Evolutionary conservation across 1,284 basidiomycete species (phyloP).

Genomic region (Trametes versicolor): DNA sequence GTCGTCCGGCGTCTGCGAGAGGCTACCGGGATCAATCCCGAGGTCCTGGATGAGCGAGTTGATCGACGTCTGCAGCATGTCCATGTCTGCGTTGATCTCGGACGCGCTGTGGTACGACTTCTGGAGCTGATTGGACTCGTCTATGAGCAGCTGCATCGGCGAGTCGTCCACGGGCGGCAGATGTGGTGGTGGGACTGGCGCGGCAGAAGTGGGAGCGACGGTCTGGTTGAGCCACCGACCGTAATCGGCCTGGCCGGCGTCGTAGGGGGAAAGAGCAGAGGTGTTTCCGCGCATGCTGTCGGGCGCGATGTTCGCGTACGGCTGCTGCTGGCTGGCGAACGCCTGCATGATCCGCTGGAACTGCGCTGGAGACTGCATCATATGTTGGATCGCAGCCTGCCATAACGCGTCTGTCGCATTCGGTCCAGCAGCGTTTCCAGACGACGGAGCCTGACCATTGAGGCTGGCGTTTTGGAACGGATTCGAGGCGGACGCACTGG

Average conservation of each 20-base stretch:
- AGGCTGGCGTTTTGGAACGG: conserved; percentile 1
- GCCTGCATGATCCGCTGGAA: conserved; percentile 77
- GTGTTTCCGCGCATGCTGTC: conserved; percentile 12
- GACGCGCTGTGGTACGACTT: conserved; percentile 69
- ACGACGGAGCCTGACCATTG: conserved; percentile 13
- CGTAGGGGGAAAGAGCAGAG: conserved; percentile 46
- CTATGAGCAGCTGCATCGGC: conserved; percentile 52
- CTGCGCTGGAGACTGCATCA: conserved; percentile 71
- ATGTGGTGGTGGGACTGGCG: conserved; percentile 16
- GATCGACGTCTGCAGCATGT: conserved; percentile 76
- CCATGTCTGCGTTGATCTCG: conserved; percentile 79
- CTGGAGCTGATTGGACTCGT: conserved; percentile 53
- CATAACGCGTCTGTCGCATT: conserved; percentile 57
- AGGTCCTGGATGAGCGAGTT: conserved; percentile 78
- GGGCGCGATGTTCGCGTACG: conserved; percentile 24
- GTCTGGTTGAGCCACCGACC: conserved; percentile 30
- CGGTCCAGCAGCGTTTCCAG: conserved; percentile 38
- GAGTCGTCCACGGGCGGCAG: conserved; percentile 37
- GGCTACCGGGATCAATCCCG: conserved; percentile 64
- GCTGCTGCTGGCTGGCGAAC: conserved; percentile 52
- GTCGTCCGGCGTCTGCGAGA: conserved; percentile 42
- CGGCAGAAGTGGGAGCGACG: conserved; percentile 36
- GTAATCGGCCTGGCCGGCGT: conserved; percentile 34
- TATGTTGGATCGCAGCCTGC: conserved; percentile 66
- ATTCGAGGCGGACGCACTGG: conserved; percentile 14